These are phyloP conservation scores for Kodamaea ohmeri DNA, from an alignment of 1,139 yeast genomes.

Conservation along the genomic window DNA sequence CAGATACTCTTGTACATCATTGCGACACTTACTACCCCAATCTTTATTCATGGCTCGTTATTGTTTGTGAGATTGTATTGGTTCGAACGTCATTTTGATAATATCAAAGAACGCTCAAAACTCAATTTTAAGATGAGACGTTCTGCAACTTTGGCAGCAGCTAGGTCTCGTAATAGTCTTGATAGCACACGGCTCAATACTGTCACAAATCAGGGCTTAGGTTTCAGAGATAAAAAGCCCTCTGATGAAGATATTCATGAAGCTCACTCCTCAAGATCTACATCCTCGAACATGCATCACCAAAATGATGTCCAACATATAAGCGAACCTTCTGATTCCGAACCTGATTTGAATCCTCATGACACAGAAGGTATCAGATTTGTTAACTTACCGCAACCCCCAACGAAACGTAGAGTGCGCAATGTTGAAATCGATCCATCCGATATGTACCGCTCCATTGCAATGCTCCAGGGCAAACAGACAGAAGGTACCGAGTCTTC, in stretches of 20 bases:
- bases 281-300: slow-evolving; percentile 12
- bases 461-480: slow-evolving; percentile 59
- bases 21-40: slow-evolving; percentile 76
- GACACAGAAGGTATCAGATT: slow-evolving; percentile 34
- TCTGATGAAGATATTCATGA: slow-evolving; percentile 5
- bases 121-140: slow-evolving; percentile 76
- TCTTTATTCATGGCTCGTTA: slow-evolving; percentile 78
- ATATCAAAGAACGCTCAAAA: slow-evolving; percentile 72
- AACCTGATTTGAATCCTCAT: slow-evolving; percentile 7
- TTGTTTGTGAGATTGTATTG: slow-evolving; percentile 81
- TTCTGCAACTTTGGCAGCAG: slow-evolving; percentile 69
- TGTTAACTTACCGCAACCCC: slow-evolving; percentile 41
- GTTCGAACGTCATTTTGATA: slow-evolving; percentile 85
- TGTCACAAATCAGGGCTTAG: slow-evolving; percentile 36
- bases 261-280: slow-evolving; percentile 18
- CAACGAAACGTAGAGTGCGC: slow-evolving; percentile 24
- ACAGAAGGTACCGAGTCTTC: not conserved
- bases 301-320: slow-evolving; percentile 28
- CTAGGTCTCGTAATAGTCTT: slow-evolving; percentile 38
- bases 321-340: slow-evolving; percentile 33
- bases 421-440: slow-evolving; percentile 66
- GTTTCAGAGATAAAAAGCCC: slow-evolving; percentile 15
- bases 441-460: slow-evolving; percentile 80
- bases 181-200: slow-evolving; percentile 39
- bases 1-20: slow-evolving; percentile 64